Percentiles rank a stretch among this genome's conserved stretches.
Evolutionary conservation across 2,329 filamentous ascomycete genomes (phyloP).

Genomic region (Immersiporthe knoxdaviesiana): DNA sequence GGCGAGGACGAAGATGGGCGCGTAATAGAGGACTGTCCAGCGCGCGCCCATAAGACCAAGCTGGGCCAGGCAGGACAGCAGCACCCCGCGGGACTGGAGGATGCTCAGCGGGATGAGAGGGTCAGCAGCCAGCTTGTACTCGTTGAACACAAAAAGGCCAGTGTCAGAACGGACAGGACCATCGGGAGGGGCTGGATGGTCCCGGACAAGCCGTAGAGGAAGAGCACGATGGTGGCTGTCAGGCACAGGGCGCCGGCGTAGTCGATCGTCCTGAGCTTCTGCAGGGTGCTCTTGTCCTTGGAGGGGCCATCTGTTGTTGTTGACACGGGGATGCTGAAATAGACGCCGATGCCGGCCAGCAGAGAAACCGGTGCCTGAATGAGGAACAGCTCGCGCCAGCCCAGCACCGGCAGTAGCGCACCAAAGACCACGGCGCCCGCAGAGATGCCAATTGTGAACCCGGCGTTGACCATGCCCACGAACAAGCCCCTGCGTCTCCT

Average conservation of each 20-base stretch:
- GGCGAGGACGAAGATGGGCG: slow-evolving; percentile 77
- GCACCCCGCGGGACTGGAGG: slow-evolving; percentile 69
- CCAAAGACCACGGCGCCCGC: slow-evolving; percentile 73
- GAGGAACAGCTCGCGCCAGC: slow-evolving; percentile 72
- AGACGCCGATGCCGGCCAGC: slow-evolving; percentile 63
- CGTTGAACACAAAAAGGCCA: slow-evolving; percentile 64
- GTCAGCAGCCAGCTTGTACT: slow-evolving; percentile 64
- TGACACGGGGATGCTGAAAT: slow-evolving; percentile 64
- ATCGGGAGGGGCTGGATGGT: slow-evolving; percentile 64
- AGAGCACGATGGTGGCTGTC: slow-evolving; percentile 67
- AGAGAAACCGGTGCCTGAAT: slow-evolving; percentile 69
- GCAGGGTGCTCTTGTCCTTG: slow-evolving; percentile 45
- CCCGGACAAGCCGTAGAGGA: slow-evolving; percentile 71
- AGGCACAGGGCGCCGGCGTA: slow-evolving; percentile 73
- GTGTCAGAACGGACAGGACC: slow-evolving; percentile 55
- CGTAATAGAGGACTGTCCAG: slow-evolving; percentile 81
- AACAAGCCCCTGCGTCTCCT: slow-evolving; percentile 71
- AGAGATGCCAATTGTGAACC: slow-evolving; percentile 72
- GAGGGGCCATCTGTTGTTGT: slow-evolving; percentile 39
- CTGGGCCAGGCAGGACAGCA: slow-evolving; percentile 75
- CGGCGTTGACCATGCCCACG: slow-evolving; percentile 74
- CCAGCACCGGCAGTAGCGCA: slow-evolving; percentile 56
- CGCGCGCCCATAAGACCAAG: slow-evolving; percentile 79
- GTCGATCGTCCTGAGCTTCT: slow-evolving; percentile 70
- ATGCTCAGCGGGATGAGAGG: slow-evolving; percentile 77